Conservation (phyloP, 2,329 filamentous ascomycete genomes). For the Hypoxylon sp. region DNA sequence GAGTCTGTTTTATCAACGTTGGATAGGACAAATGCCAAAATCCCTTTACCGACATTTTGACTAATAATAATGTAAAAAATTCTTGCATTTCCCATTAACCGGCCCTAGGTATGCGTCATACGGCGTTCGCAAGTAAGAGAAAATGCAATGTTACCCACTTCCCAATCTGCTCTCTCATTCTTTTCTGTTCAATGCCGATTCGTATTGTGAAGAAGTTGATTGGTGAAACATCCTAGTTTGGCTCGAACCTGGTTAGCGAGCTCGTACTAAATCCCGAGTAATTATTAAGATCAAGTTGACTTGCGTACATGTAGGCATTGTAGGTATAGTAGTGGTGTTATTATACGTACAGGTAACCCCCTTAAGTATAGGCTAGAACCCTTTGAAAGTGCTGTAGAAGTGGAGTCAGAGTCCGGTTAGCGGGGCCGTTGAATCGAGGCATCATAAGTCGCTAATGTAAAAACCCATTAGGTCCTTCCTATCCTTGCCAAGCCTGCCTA, state of each 20-base stretch:
- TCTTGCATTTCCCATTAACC: conserved; percentile 11
- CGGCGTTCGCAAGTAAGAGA: conserved; percentile 12
- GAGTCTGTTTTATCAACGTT: conserved; percentile 6
- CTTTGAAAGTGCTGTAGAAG: conserved; percentile 16
- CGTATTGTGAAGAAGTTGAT: conserved; percentile 20
- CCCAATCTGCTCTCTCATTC: not conserved
- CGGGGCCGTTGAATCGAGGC: conserved; percentile 49
- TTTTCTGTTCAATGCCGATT: conserved; percentile 11
- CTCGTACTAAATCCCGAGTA: conserved; percentile 25
- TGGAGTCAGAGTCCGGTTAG: conserved; percentile 34
- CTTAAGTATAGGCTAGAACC: conserved; percentile 8
- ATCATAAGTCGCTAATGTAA: conserved; percentile 43
- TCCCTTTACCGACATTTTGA: conserved; percentile 39
- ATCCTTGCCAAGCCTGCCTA: conserved; percentile 21
- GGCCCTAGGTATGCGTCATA: conserved; percentile 7
- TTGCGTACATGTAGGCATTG: not conserved
- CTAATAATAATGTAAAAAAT: conserved; percentile 16
- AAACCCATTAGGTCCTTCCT: conserved; percentile 29
- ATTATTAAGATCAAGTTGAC: conserved; percentile 1
- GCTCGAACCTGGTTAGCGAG: conserved; percentile 10
- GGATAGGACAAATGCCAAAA: conserved; percentile 3
- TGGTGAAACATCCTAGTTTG: conserved; percentile 14
- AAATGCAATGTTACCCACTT: conserved; percentile 2
- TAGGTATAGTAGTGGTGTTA: not conserved
- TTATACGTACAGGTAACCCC: not conserved